Conservation (phyloP, 169 alveolate genomes). For the Cryptosporidium meleagridis region DNA sequence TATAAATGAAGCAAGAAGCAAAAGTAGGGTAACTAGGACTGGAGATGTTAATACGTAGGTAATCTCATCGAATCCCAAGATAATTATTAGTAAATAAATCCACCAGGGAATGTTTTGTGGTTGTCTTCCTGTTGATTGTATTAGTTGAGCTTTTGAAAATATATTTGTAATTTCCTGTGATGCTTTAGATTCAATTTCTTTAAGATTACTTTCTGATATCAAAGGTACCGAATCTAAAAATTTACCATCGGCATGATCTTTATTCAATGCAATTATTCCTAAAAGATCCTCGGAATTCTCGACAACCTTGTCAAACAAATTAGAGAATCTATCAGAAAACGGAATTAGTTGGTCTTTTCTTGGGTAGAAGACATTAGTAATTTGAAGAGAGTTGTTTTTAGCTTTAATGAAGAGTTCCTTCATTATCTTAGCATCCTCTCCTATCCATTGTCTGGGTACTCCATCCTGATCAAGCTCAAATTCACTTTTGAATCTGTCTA, state of each 20-base stretch:
- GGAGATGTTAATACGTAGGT: constrained; percentile 57
- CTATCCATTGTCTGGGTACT: constrained; percentile 73
- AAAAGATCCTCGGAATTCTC: constrained; percentile 7
- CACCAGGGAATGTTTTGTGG: constrained; percentile 73
- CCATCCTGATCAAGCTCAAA: constrained; percentile 67
- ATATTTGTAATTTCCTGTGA: constrained; percentile 51
- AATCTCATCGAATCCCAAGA: constrained; percentile 66
- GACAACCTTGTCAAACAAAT: neutral
- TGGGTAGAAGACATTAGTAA: constrained; percentile 14
- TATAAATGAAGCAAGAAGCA: constrained; percentile 11
- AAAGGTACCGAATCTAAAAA: neutral
- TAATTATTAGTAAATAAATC: constrained; percentile 44
- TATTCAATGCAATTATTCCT: neutral
- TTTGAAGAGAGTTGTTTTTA: constrained; percentile 19
- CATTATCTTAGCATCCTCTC: constrained; percentile 47
- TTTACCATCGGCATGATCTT: neutral
- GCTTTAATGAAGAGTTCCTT: constrained; percentile 61
- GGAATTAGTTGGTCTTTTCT: neutral
- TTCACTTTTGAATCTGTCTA: constrained; percentile 48
- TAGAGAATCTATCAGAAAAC: neutral
- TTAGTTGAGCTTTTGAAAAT: constrained; percentile 64
- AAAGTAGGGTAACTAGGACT: constrained; percentile 13
- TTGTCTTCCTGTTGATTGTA: constrained; percentile 66
- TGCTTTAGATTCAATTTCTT: constrained; percentile 52
- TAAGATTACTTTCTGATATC: neutral